Evolutionary conservation across 2,329 filamentous ascomycete genomes (phyloP), one percentile per base, ranked within the genome.

Genomic region (Mycocentrospora acerina): DNA sequence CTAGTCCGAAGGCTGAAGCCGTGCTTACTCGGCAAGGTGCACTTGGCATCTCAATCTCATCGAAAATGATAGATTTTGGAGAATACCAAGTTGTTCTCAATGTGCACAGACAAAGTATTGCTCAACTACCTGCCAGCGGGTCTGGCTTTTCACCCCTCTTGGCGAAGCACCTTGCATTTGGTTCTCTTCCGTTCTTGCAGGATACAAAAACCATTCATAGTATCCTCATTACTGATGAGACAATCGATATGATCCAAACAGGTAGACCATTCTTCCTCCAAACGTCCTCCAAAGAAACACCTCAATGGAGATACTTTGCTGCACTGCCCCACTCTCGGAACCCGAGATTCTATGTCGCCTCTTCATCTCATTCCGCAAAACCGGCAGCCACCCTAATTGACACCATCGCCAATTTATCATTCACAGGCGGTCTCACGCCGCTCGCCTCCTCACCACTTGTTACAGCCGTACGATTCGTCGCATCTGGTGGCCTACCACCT

Each of bases 91-190:
- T 66, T 8, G 50, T 51, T 1, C 48, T 67, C 12, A 40, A 30
- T 22, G 48, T 55, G 22, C 51, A 57, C 28, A 61, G 54, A 26
- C 56, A 48, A 9, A 51, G 38, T 13, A 46, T 53, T 17, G 40
- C 52, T 2, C 59, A 64, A 24, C 43, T 50, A 14, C 52, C 55
- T 2, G 39, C 55, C 1, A 45, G 36, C 22, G 55, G 57, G 17
- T 58, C 58, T 1, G 44, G 55, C 7, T 53, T 55, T 30, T 66
- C 60, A n/a, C 44, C 51, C 4, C 47, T 66, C 7, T 59, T 51
- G 35, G 60, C 62, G 28, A 67, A 65, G 37, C 62, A 67, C 29
- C 35, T 66, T 7, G 59, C 60, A 8, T 52, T 48, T 8, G 60
- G 62, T 27, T 60, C 57, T 7, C 34, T 67, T 1, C 62, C 62